Evolutionary conservation across 768 basidiomycete species (phyloP).

Genomic region (Amanita molliuscula): DNA sequence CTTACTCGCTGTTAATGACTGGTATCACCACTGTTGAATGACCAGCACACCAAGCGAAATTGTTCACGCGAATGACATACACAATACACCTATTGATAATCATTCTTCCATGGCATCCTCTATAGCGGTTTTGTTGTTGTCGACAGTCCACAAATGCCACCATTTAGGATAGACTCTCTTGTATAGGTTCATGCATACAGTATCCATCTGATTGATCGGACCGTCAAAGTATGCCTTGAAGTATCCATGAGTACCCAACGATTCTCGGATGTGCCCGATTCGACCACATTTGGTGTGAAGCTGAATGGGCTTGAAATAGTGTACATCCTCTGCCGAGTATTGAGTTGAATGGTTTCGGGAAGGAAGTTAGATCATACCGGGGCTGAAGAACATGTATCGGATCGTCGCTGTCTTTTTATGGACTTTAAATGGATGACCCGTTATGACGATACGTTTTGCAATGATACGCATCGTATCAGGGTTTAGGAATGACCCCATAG

Average conservation of each 20-base stretch:
- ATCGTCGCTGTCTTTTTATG: constrained; percentile 97
- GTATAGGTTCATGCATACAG: constrained; percentile 90
- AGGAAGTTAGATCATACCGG: constrained; percentile 31
- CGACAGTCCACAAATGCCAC: constrained; percentile 41
- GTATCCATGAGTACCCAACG: constrained; percentile 94
- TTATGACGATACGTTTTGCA: constrained; percentile 89
- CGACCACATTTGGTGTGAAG: constrained; percentile 88
- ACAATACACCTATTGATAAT: neutral
- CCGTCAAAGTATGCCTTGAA: constrained; percentile 96
- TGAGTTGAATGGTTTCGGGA: neutral
- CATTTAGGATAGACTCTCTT: constrained; percentile 93
- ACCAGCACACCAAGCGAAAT: too few relatives aligned
- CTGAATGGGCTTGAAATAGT: constrained; percentile 90
- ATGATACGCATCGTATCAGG: constrained; percentile 88
- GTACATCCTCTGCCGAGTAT: constrained; percentile 56
- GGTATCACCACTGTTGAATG: neutral
- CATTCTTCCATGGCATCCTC: constrained; percentile 7
- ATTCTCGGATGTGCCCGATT: constrained; percentile 81
- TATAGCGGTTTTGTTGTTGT: constrained; percentile 6
- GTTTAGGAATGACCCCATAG: constrained; percentile 78
- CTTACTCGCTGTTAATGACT: neutral
- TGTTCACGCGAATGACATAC: neutral
- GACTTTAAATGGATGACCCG: constrained; percentile 94
- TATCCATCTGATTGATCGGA: constrained; percentile 93
- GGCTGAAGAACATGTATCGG: constrained; percentile 97